A percentile compares a stretch with the other conserved stretches of the same genome.
These are phyloP conservation scores for Pseudomonodictys pantanalensis DNA, from an alignment of 495 filamentous ascomycete genomes.

Conservation along the genomic window DNA sequence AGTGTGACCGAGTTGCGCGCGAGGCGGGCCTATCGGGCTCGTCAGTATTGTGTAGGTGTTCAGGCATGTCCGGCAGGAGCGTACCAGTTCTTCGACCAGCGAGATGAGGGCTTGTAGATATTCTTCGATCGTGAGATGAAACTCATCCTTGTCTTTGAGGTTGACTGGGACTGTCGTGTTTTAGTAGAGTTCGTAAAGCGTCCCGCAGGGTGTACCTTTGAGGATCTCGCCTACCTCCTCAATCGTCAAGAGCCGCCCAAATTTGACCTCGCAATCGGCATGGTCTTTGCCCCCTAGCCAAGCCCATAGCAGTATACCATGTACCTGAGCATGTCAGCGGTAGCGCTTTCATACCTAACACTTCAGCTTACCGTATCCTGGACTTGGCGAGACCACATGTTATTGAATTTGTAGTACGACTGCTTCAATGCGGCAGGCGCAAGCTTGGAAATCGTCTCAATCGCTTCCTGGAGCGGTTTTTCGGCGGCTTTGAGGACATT, in stretches of 20 bases:
- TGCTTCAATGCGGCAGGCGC: conserved; percentile 69
- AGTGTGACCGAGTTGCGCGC: conserved; percentile 96
- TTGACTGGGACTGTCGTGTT: conserved; percentile 77
- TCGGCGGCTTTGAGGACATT: conserved; percentile 54
- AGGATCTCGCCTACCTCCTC: conserved; percentile 80
- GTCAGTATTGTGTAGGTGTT: neutral
- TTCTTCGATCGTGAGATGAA: conserved; percentile 95
- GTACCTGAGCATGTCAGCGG: conserved; percentile 40
- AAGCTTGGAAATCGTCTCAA: conserved; percentile 58
- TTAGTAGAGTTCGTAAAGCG: conserved; percentile 11
- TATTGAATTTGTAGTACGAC: conserved; percentile 95
- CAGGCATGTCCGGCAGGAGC: neutral
- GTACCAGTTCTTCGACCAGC: conserved; percentile 83
- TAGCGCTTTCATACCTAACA: no score
- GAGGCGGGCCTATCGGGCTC: conserved; percentile 60
- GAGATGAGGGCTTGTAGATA: conserved; percentile 82
- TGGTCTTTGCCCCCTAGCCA: conserved; percentile 68
- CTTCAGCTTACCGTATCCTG: conserved; percentile 67
- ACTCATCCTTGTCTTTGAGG: conserved; percentile 81
- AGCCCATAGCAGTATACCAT: conserved; percentile 66
- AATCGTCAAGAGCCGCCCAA: conserved; percentile 73
- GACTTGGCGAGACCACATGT: conserved; percentile 75
- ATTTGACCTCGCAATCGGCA: conserved; percentile 42
- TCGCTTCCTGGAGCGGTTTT: conserved; percentile 55
- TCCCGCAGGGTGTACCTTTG: conserved; percentile 52